Conservation (phyloP, 192 early-diverging fungal genomes). For the Spizellomyces sp. region DNA sequence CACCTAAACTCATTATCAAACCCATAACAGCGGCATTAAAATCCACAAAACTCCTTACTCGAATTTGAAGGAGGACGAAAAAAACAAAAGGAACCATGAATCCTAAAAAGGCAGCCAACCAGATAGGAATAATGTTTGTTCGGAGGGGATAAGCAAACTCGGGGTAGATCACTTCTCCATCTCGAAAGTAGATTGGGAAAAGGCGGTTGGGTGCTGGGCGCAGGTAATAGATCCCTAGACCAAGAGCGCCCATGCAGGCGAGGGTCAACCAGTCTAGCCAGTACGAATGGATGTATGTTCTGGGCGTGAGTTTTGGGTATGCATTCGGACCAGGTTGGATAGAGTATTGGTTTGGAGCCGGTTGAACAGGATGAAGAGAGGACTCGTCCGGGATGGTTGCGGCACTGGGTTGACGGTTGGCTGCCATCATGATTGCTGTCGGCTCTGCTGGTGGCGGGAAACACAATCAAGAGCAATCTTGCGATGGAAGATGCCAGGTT, state of each 20-base stretch:
- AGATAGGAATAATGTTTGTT: slow-evolving; percentile 29
- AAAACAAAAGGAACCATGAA: slow-evolving; percentile 11
- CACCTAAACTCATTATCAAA: slow-evolving; percentile 7
- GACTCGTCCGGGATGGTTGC: no score
- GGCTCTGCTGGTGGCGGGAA: no score
- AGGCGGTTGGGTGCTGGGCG: slow-evolving; percentile 25
- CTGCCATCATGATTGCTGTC: no score
- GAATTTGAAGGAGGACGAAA: slow-evolving; percentile 3
- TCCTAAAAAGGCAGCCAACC: slow-evolving; percentile 18
- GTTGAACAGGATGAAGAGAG: no score
- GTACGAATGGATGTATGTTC: slow-evolving; percentile 3
- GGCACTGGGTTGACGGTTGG: no score
- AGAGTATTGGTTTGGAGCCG: no score
- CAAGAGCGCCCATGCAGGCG: slow-evolving; percentile 23
- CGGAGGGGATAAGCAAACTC: slow-evolving; percentile 23
- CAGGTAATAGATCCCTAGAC: slow-evolving; percentile 21
- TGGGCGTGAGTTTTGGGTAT: neutral
- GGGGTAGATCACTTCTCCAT: slow-evolving; percentile 28
- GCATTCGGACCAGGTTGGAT: no score
- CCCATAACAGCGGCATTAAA: slow-evolving; percentile 19
- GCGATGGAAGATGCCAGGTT: no score
- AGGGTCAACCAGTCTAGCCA: slow-evolving; percentile 5
- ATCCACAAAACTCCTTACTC: slow-evolving; percentile 16
- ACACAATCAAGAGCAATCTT: no score
- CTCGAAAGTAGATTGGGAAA: slow-evolving; percentile 23